Evolutionary conservation across 2,329 filamentous ascomycete genomes (phyloP).

Genomic region (Aspergillus sp.): DNA sequence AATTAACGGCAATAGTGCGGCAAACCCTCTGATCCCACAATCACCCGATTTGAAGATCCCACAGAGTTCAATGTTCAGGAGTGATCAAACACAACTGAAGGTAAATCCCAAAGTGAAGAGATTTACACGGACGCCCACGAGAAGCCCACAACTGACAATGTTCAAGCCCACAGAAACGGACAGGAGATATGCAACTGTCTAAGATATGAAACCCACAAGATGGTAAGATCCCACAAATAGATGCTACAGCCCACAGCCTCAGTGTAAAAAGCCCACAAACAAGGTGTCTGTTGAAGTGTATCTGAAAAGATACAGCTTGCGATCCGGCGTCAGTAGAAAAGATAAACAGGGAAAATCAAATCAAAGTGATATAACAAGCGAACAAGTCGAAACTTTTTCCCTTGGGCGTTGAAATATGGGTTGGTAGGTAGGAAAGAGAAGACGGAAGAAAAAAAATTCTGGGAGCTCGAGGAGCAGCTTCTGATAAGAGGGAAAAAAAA

Average conservation of each 20-base stretch:
- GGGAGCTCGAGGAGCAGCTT: slow-evolving; percentile 21
- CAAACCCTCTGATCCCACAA: slow-evolving; percentile 38
- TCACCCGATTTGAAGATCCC: slow-evolving; percentile 33
- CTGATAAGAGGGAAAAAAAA: slow-evolving; percentile 34
- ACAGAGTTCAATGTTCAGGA: slow-evolving; percentile 24
- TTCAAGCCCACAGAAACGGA: slow-evolving; percentile 46
- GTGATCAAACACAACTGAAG: slow-evolving; percentile 34
- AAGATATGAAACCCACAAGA: slow-evolving; percentile 43
- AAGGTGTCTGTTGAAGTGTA: slow-evolving; percentile 38
- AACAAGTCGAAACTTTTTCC: not conserved
- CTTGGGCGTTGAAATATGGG: slow-evolving; percentile 12
- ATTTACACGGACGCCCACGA: slow-evolving; percentile 37
- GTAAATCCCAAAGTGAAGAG: slow-evolving; percentile 20
- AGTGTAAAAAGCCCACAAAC: slow-evolving; percentile 41
- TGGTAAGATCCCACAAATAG: slow-evolving; percentile 43
- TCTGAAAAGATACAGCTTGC: slow-evolving; percentile 34
- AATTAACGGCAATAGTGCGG: slow-evolving; percentile 31
- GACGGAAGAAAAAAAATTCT: slow-evolving; percentile 20
- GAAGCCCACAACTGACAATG: slow-evolving; percentile 42
- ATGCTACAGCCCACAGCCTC: slow-evolving; percentile 45
- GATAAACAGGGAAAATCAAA: slow-evolving; percentile 20
- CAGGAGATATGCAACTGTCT: slow-evolving; percentile 42
- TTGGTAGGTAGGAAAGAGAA: slow-evolving; percentile 15
- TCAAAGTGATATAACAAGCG: slow-evolving; percentile 17
- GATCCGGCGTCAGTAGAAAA: slow-evolving; percentile 32